Evolutionary conservation across 192 early-diverging fungal genomes (phyloP).

Genomic region (Podochytrium sp.): DNA sequence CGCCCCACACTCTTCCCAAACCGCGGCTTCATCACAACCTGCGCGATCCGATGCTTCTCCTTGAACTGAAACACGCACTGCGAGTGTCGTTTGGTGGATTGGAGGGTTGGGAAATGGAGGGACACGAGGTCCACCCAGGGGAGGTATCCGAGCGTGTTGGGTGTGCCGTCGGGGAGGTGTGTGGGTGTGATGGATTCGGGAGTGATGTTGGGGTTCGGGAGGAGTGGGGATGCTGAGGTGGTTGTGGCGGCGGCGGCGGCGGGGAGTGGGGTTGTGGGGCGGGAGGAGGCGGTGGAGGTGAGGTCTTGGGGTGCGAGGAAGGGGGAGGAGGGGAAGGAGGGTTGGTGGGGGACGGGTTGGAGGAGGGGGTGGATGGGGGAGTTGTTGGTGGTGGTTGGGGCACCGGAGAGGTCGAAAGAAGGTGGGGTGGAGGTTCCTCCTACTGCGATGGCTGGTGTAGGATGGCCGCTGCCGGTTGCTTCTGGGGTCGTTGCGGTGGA

Average conservation of each 20-base stretch:
- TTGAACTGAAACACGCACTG: conserved; percentile 6
- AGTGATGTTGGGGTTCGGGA: too few relatives aligned
- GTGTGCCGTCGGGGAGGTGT: neutral
- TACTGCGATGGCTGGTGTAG: too few relatives aligned
- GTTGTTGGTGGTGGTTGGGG: neutral
- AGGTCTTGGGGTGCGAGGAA: too few relatives aligned
- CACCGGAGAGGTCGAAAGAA: too few relatives aligned
- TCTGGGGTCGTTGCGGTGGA: too few relatives aligned
- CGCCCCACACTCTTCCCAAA: conserved; percentile 1
- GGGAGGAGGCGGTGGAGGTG: neutral
- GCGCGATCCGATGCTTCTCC: neutral
- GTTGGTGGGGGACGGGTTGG: neutral
- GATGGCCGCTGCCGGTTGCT: too few relatives aligned
- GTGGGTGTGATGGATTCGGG: neutral
- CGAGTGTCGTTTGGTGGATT: neutral
- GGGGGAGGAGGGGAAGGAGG: neutral
- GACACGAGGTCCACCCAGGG: neutral
- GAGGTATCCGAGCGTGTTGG: neutral
- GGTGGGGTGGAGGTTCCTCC: too few relatives aligned
- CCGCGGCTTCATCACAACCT: neutral
- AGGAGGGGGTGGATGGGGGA: neutral
- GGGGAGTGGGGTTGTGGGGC: neutral
- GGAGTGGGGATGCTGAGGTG: too few relatives aligned
- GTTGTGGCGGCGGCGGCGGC: neutral
- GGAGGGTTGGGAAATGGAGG: neutral